These are phyloP conservation scores for Penicillium sp. DNA, from an alignment of 2,329 filamentous ascomycete genomes.

Conservation along the genomic window DNA sequence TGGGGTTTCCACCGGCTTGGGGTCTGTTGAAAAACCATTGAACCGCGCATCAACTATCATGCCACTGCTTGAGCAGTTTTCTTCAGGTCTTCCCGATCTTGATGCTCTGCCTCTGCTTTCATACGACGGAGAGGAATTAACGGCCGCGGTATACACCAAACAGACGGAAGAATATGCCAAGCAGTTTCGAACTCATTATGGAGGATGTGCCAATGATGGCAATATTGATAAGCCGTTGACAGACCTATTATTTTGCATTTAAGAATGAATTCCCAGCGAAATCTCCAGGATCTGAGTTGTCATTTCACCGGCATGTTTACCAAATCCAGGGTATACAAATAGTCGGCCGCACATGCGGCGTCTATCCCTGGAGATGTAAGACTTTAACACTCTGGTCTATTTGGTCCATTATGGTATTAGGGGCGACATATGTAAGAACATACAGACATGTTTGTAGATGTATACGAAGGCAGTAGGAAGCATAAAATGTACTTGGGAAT, in stretches of 20 bases:
- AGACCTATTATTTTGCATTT: conserved; percentile 70
- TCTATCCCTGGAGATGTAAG: no score
- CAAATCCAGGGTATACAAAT: background rate
- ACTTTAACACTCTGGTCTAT: background rate
- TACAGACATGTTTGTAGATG: background rate
- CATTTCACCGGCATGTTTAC: background rate
- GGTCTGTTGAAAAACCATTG: conserved; percentile 26
- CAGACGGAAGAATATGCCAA: conserved; percentile 54
- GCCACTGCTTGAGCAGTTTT: conserved; percentile 47
- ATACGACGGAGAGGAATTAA: conserved; percentile 56
- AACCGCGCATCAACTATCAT: conserved; percentile 47
- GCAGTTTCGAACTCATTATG: conserved; percentile 62
- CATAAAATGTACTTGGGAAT: background rate
- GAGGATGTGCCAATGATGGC: conserved; percentile 57
- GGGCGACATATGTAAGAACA: background rate
- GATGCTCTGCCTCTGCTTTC: conserved; percentile 57
- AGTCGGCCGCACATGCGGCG: background rate
- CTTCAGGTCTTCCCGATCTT: conserved; percentile 50
- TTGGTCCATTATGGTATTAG: background rate
- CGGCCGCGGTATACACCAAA: conserved; percentile 39
- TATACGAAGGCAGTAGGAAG: background rate
- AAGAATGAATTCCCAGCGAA: conserved; percentile 25
- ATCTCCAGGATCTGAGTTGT: background rate
- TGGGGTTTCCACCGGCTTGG: conserved; percentile 9
- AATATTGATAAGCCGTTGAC: conserved; percentile 40